These are phyloP conservation scores for Penicillium vulpinum DNA, from an alignment of 2,329 filamentous ascomycete species.

Conservation along the genomic window DNA sequence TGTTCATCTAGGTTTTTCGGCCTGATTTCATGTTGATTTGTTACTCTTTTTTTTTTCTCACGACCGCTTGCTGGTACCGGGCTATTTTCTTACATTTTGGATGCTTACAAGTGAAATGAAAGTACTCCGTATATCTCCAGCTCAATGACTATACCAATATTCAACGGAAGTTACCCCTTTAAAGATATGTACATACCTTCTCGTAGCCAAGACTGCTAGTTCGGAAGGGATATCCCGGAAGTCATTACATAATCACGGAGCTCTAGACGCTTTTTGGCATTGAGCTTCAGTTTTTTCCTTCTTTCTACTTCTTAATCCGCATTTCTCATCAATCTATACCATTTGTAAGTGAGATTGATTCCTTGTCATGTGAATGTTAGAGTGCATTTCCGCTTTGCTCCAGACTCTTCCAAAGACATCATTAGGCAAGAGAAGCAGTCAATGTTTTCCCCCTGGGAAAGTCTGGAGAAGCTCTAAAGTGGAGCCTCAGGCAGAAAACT, in stretches of 20 bases:
- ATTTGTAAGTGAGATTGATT: conserved; percentile 17
- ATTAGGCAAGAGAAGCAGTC: not conserved
- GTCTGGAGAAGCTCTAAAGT: conserved; percentile 11
- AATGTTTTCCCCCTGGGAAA: not conserved
- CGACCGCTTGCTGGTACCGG: not conserved
- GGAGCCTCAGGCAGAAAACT: conserved; percentile 17
- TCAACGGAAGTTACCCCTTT: not conserved
- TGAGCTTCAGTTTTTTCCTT: conserved; percentile 24
- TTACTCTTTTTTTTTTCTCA: not conserved
- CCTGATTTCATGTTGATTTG: not conserved
- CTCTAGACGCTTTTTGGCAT: conserved; percentile 22
- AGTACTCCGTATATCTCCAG: not conserved
- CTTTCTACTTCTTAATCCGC: conserved; percentile 18
- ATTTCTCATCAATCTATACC: conserved; percentile 17
- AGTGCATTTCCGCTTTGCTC: not conserved
- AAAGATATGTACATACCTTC: not conserved
- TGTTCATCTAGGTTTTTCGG: not conserved
- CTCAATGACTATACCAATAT: not conserved
- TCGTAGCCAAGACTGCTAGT: not conserved
- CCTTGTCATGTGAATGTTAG: not conserved
- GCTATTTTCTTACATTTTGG: not conserved
- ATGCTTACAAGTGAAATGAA: not conserved
- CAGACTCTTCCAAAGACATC: not conserved
- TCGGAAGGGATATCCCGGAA: conserved; percentile 10
- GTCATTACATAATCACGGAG: conserved; percentile 19